phyloP scores from a whole-genome alignment of 192 early-diverging fungal species.

The Coemansia sp. region DNA sequence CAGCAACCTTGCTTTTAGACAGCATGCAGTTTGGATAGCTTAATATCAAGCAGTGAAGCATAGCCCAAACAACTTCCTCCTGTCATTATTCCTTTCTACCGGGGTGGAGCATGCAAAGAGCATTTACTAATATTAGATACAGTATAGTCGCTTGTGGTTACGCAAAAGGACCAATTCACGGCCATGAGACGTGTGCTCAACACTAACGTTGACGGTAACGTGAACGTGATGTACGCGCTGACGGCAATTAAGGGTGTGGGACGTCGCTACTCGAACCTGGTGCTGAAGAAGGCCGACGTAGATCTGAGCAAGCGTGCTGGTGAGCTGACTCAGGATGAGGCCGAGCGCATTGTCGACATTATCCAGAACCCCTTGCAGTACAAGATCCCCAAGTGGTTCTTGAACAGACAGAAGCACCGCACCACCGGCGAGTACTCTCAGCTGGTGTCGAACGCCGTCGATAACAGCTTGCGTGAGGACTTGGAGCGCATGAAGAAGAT shows the following conservation, averaged over 20 bases:
- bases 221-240: slow-evolving; percentile 94
- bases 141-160: slow-evolving; percentile 79
- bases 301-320: slow-evolving; percentile 97
- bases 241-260: slow-evolving; percentile 98
- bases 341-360: slow-evolving; percentile 96
- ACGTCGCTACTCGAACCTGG: slow-evolving; percentile 97
- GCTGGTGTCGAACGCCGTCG: slow-evolving; percentile 88
- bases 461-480: slow-evolving; percentile 98
- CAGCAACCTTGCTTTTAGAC: no score
- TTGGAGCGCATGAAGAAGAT: slow-evolving; percentile 99
- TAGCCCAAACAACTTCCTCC: no score
- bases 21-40: no score
- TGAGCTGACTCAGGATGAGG: slow-evolving; percentile 96
- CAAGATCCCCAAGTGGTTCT: slow-evolving; percentile 99
- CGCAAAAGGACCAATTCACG: slow-evolving; percentile 91
- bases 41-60: no score
- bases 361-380: slow-evolving; percentile 99
- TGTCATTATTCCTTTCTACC: no score
- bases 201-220: slow-evolving; percentile 97
- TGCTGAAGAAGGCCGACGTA: slow-evolving; percentile 99
- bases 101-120: no score
- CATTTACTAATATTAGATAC: no score
- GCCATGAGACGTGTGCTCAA: slow-evolving; percentile 98
- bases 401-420: slow-evolving; percentile 99
- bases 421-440: slow-evolving; percentile 94